Conservation (phyloP, 805 yeast species). For the Myxozyma vanderwaltii region DNA sequence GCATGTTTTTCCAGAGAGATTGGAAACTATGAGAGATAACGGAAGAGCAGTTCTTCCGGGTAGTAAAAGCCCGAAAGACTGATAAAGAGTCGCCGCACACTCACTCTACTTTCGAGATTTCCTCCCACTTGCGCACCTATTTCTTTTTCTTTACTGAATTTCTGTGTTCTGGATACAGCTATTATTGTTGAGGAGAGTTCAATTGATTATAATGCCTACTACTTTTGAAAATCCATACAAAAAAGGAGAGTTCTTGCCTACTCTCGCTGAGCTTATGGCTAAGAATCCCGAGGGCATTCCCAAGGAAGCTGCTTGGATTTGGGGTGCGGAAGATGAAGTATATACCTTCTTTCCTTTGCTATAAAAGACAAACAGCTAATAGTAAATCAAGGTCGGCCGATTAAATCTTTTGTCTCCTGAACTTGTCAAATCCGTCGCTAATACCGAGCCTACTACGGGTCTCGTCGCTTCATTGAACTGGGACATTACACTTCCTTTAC, state of each 20-base stretch:
- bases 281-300: slow-evolving; percentile 28
- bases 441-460: slow-evolving; percentile 26
- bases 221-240: slow-evolving; percentile 15
- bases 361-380: too few relatives aligned
- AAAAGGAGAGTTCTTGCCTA: slow-evolving; percentile 26
- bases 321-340: slow-evolving; percentile 37
- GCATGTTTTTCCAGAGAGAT: too few relatives aligned
- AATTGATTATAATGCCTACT: slow-evolving; percentile 15
- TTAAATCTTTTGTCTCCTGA: slow-evolving; percentile 35
- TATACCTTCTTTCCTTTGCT: too few relatives aligned
- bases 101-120: too few relatives aligned
- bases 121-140: too few relatives aligned
- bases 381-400: slow-evolving; percentile 36
- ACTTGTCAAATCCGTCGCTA: slow-evolving; percentile 26
- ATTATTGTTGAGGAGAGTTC: too few relatives aligned
- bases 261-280: slow-evolving; percentile 25
- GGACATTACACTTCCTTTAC: slow-evolving; percentile 35
- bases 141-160: too few relatives aligned
- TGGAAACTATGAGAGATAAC: too few relatives aligned
- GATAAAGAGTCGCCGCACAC: too few relatives aligned
- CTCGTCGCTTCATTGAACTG: slow-evolving; percentile 34
- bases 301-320: slow-evolving; percentile 37
- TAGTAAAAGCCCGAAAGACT: too few relatives aligned
- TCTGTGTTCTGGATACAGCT: too few relatives aligned
- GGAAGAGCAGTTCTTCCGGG: too few relatives aligned